Evolutionary conservation across 1,284 basidiomycete species (phyloP).

Genomic region (Rhizoctonia solani): DNA sequence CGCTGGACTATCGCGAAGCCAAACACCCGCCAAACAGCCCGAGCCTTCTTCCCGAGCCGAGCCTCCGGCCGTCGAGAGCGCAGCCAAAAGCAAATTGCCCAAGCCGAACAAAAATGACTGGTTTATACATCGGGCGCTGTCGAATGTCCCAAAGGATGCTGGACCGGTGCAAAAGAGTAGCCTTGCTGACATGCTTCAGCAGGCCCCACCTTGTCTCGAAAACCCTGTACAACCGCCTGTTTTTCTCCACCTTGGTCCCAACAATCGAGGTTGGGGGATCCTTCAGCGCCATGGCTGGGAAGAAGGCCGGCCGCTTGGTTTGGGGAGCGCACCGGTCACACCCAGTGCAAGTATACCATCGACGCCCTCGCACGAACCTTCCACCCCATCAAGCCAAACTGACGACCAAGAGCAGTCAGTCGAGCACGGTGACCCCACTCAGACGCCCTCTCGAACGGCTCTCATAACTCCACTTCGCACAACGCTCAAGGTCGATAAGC

Average conservation of each 20-base stretch:
- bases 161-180: slow-evolving; percentile 19
- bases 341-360: neutral
- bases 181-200: slow-evolving; percentile 35
- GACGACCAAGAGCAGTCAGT: neutral
- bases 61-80: neutral
- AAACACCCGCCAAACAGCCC: neutral
- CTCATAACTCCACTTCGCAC: slow-evolving; percentile 38
- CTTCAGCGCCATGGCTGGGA: slow-evolving; percentile 36
- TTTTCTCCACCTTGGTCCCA: slow-evolving; percentile 34
- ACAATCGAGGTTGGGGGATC: slow-evolving; percentile 36
- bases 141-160: slow-evolving; percentile 10
- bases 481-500: slow-evolving; percentile 33
- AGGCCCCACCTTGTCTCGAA: slow-evolving; percentile 37
- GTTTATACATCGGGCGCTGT: slow-evolving; percentile 31
- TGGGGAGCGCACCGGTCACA: neutral
- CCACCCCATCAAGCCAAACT: neutral
- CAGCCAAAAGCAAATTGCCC: neutral
- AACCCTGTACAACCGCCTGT: slow-evolving; percentile 35
- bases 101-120: slow-evolving; percentile 32
- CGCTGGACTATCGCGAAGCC: slow-evolving; percentile 13
- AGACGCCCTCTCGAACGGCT: slow-evolving; percentile 16
- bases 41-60: neutral
- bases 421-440: neutral
- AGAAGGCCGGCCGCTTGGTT: slow-evolving; percentile 36
- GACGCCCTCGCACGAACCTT: neutral